Evolutionary conservation across 768 basidiomycete genomes (phyloP), one percentile per base, ranked within the genome.

Genomic region (Leccinellum rugosiceps): DNA sequence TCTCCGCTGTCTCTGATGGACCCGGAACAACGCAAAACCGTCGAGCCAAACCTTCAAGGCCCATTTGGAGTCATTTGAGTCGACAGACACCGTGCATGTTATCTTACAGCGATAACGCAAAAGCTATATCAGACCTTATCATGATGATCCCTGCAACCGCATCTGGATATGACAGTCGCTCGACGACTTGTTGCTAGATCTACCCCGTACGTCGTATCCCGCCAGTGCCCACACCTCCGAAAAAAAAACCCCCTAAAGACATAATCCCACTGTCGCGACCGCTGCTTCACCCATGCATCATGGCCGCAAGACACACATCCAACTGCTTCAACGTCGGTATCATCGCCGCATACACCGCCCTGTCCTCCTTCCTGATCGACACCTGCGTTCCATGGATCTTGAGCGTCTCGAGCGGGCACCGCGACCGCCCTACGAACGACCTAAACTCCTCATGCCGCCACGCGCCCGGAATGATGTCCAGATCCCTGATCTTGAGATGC

Each of bases 391-490:
- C 62, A 8, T 66, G 47, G 31, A 61, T 59, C 30, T 17, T 45
- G 21, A 67, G 59, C 17, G 25, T 58, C 59, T 61, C 65, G 10
- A 67, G 53, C 6, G 62, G 68, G 31, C 68, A 69, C 28, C 6
- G 6, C 15, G 65, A 69, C 3, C 67, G 55, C 34, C n/a, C 21
- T 25, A 69, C 13, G 15, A 69, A 69, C 21, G 59, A 14, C 43
- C 30, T 67, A 48, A 67, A 44, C 9, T 53, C 52, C 7, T 45
- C 23, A 10, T 61, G 52, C 30, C 38, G 57, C 62, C 65, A 69
- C 6, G 25, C 15, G 11, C 52, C 54, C 19, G 63, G 63, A n/a
- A 62, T 8, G 23, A 65, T 55, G 23, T 65, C 63, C n/a, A 66
- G 32, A 54, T 64, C 47, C 21, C 21, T 17, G 17, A 63, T 48